Conservation (phyloP, 108 stramenopile species). For the Skeletonema marinoi region DNA sequence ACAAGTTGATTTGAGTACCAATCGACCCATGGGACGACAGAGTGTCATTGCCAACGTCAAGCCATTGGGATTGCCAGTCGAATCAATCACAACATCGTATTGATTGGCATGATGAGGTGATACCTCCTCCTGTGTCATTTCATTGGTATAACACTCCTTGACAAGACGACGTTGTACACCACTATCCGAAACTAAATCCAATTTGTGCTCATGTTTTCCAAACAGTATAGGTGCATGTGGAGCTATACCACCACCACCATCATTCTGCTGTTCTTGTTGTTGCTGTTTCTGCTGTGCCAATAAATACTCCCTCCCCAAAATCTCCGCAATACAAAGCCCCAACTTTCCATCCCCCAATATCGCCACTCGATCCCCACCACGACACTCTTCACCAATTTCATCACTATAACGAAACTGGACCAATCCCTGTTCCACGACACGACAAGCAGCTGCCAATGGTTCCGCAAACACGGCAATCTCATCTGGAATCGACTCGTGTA, state of each 20-base stretch:
- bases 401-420: slow-evolving; percentile 33
- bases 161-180: slow-evolving; percentile 50
- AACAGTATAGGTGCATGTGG: slow-evolving; percentile 56
- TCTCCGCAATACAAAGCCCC: slow-evolving; percentile 77
- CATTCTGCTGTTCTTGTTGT: slow-evolving; percentile 13
- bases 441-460: slow-evolving; percentile 81
- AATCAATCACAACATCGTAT: slow-evolving; percentile 82
- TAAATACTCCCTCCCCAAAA: slow-evolving; percentile 66
- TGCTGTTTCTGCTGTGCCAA: neutral
- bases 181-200: slow-evolving; percentile 60
- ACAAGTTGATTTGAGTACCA: slow-evolving; percentile 76
- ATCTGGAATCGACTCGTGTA: slow-evolving; percentile 53
- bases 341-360: slow-evolving; percentile 84
- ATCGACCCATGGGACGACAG: slow-evolving; percentile 74
- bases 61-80: slow-evolving; percentile 74
- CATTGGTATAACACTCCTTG: slow-evolving; percentile 47
- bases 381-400: slow-evolving; percentile 6
- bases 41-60: slow-evolving; percentile 54
- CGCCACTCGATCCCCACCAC: slow-evolving; percentile 56
- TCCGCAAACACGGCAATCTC: slow-evolving; percentile 77
- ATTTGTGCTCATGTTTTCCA: slow-evolving; percentile 72
- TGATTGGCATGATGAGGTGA: slow-evolving; percentile 32
- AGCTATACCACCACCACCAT: neutral
- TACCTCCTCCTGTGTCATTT: slow-evolving; percentile 33
- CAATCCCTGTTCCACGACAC: slow-evolving; percentile 72